Percentiles rank a stretch among this genome's conserved stretches.
Conservation (phyloP, 2,329 filamentous ascomycete genomes). For the Fusarium tupiense region DNA sequence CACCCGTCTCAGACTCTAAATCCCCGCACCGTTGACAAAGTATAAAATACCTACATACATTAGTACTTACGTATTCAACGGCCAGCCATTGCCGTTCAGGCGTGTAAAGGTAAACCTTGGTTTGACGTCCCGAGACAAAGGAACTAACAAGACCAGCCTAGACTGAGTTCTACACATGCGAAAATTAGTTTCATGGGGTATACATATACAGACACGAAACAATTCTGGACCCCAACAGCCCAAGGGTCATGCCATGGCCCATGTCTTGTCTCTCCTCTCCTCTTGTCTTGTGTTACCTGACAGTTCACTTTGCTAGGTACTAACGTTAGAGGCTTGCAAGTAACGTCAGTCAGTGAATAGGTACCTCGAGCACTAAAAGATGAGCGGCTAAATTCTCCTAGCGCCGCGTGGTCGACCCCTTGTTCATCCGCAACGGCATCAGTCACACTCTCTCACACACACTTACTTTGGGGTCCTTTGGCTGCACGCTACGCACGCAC, state of each 20-base stretch:
- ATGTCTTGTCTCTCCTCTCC: neutral
- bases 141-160: neutral
- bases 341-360: neutral
- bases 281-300: conserved; percentile 10
- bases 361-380: neutral
- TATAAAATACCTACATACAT: neutral
- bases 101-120: neutral
- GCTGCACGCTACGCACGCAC: conserved; percentile 23
- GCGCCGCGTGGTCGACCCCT: conserved; percentile 38
- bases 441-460: conserved; percentile 43
- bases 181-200: neutral
- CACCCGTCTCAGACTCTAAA: conserved; percentile 21
- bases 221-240: neutral
- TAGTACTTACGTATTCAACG: neutral
- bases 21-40: neutral
- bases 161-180: neutral
- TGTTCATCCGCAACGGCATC: conserved; percentile 38
- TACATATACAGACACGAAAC: neutral
- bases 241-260: neutral
- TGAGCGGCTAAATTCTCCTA: conserved; percentile 45
- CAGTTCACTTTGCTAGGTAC: neutral
- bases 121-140: neutral
- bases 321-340: neutral
- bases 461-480: conserved; percentile 19
- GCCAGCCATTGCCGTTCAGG: neutral